A percentile compares a stretch with the other conserved stretches of the same genome.
Conservation (phyloP, 495 filamentous ascomycete genomes). For the Hypomontagnella monticulosa region DNA sequence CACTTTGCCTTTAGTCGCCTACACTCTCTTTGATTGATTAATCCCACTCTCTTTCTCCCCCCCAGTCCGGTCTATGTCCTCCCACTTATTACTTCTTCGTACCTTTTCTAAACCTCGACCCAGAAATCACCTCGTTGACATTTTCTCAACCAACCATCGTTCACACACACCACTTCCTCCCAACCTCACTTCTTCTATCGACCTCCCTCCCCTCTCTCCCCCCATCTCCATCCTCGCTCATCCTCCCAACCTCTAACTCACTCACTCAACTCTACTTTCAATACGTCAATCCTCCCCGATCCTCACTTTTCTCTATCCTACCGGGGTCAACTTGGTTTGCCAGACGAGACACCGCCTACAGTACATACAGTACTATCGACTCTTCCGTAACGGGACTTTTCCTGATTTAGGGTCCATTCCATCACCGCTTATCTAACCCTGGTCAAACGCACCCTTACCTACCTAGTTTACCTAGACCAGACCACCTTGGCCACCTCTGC, state of each 20-base stretch:
- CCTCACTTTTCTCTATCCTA: conserved; percentile 38
- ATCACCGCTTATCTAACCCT: conserved; percentile 43
- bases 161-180: conserved; percentile 28
- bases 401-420: conserved; percentile 27
- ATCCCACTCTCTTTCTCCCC: conserved; percentile 44
- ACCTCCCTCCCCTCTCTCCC: conserved; percentile 33
- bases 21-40: conserved; percentile 29
- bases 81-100: conserved; percentile 37
- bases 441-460: conserved; percentile 41
- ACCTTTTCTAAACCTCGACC: conserved; percentile 35
- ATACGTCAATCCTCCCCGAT: conserved; percentile 25
- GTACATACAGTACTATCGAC: conserved; percentile 9
- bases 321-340: conserved; percentile 17
- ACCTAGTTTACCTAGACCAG: conserved; percentile 23
- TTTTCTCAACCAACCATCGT: conserved; percentile 28
- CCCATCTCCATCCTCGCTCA: conserved; percentile 31
- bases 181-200: conserved; percentile 43
- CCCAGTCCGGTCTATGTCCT: conserved; percentile 36
- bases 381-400: conserved; percentile 27
- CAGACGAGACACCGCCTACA: conserved; percentile 27
- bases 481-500: conserved; percentile 28
- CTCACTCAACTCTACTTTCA: conserved; percentile 40
- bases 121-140: conserved; percentile 23
- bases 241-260: conserved; percentile 22
- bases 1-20: conserved; percentile 25